These are phyloP conservation scores for Cladosporium halotolerans DNA, from an alignment of 2,329 filamentous ascomycete species.

Conservation along the genomic window DNA sequence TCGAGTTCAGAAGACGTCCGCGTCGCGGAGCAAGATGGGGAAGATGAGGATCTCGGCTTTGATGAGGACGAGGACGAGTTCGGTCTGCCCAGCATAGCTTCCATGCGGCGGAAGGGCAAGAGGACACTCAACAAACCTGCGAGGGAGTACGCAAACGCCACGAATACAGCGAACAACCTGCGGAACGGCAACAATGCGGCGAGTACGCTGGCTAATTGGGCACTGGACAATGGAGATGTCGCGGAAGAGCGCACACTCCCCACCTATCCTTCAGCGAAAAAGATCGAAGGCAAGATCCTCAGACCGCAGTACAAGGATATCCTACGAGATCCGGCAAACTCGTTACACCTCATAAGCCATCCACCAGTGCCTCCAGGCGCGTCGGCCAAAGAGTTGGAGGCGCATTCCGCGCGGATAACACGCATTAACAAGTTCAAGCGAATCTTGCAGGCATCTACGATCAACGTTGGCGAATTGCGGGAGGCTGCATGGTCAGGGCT, in stretches of 20 bases:
- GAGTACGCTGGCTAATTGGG: conserved; percentile 33
- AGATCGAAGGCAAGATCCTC: conserved; percentile 88
- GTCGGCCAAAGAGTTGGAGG: conserved; percentile 75
- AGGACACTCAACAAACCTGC: conserved; percentile 38
- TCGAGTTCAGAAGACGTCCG: conserved; percentile 78
- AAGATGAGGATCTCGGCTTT: conserved; percentile 67
- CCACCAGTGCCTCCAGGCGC: conserved; percentile 67
- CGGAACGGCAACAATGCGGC: conserved; percentile 19
- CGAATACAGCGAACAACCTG: conserved; percentile 1
- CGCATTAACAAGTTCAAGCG: conserved; percentile 99
- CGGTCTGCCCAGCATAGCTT: conserved; percentile 84
- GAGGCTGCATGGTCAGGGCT: conserved; percentile 89
- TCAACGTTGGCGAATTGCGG: conserved; percentile 76
- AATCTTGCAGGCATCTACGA: conserved; percentile 84
- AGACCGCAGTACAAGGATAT: conserved; percentile 98
- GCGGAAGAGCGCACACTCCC: conserved; percentile 75
- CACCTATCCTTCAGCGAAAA: conserved; percentile 81
- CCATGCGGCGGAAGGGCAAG: conserved; percentile 69
- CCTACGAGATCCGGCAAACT: conserved; percentile 77
- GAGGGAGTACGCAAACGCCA: conserved; percentile 38
- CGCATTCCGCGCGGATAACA: conserved; percentile 77
- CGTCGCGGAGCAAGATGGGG: conserved; percentile 60
- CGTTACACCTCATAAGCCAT: conserved; percentile 88
- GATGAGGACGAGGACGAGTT: conserved; percentile 94
- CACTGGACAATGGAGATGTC: conserved; percentile 87